These are phyloP conservation scores for Hortaea werneckii DNA, from an alignment of 2,329 filamentous ascomycete genomes.

Conservation along the genomic window DNA sequence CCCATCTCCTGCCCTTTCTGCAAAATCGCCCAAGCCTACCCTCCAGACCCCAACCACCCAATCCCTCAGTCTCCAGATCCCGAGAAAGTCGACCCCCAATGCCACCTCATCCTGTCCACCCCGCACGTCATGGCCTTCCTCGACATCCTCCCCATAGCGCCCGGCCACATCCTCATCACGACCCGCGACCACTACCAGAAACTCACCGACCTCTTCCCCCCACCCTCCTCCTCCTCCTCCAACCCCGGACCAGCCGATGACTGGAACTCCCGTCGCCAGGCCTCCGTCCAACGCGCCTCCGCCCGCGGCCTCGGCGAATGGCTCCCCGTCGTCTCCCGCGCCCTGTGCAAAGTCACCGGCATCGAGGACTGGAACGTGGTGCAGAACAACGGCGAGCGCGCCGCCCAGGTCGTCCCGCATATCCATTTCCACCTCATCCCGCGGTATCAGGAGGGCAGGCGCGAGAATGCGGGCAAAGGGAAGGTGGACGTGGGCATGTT, in stretches of 20 bases:
- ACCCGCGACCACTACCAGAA: constrained; percentile 69
- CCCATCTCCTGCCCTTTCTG: constrained; percentile 48
- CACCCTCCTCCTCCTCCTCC: neutral
- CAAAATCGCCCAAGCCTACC: constrained; percentile 44
- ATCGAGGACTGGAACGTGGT: constrained; percentile 89
- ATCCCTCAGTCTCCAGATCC: constrained; percentile 25
- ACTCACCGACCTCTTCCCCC: constrained; percentile 52
- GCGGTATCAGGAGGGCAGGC: constrained; percentile 46
- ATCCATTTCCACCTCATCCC: constrained; percentile 94
- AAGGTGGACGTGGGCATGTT: constrained; percentile 28
- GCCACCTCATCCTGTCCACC: constrained; percentile 64
- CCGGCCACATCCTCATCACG: constrained; percentile 73
- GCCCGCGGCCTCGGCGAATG: constrained; percentile 32
- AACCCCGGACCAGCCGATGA: constrained; percentile 3
- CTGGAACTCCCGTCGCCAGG: constrained; percentile 11
- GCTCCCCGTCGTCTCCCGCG: constrained; percentile 63
- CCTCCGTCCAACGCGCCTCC: constrained; percentile 9
- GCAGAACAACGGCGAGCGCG: constrained; percentile 83
- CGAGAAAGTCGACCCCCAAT: constrained; percentile 24
- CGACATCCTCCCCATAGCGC: constrained; percentile 81
- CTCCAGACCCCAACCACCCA: constrained; percentile 31
- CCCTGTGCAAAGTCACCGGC: constrained; percentile 58
- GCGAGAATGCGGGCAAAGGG: constrained; percentile 42
- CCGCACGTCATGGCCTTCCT: constrained; percentile 74
- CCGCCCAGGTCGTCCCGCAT: constrained; percentile 86